Conservation (phyloP, 441 rosid genomes). For the Croton setiger region DNA sequence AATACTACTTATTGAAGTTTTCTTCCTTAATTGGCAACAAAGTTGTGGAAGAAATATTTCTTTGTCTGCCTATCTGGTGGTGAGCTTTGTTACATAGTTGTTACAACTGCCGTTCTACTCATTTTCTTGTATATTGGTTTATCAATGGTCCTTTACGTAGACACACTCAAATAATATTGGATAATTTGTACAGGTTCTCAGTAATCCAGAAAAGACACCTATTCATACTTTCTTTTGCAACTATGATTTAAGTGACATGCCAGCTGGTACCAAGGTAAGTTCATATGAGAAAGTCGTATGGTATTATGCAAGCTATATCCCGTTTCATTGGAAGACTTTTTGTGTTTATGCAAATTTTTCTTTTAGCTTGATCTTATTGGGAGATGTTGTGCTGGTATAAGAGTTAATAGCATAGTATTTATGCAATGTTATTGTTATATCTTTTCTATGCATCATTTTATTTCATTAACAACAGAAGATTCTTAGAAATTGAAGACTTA, state of each 20-base stretch:
- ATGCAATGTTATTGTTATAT: neutral
- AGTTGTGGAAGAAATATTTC: neutral
- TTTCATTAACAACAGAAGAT: neutral
- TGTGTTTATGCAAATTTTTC: neutral
- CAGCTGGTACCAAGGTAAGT: conserved; percentile 57
- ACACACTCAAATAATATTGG: conserved; percentile 10
- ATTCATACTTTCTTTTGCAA: conserved; percentile 54
- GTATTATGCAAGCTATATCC: neutral
- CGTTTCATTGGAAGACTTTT: neutral
- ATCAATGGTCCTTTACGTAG: neutral
- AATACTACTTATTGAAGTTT: neutral
- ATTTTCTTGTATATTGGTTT: neutral
- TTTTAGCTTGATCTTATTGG: neutral
- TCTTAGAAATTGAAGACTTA: neutral
- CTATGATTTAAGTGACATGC: conserved; percentile 64
- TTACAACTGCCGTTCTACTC: neutral
- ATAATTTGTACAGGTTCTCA: conserved; percentile 46
- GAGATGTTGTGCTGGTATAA: neutral
- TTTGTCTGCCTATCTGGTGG: neutral
- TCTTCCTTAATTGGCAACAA: neutral
- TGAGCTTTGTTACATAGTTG: conserved; percentile 1
- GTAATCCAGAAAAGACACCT: conserved; percentile 73
- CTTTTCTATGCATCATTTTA: neutral
- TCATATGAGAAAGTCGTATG: neutral
- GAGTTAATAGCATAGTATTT: neutral